Evolutionary conservation across 1,284 basidiomycete species (phyloP).

Genomic region (Hemileia vastatrix): DNA sequence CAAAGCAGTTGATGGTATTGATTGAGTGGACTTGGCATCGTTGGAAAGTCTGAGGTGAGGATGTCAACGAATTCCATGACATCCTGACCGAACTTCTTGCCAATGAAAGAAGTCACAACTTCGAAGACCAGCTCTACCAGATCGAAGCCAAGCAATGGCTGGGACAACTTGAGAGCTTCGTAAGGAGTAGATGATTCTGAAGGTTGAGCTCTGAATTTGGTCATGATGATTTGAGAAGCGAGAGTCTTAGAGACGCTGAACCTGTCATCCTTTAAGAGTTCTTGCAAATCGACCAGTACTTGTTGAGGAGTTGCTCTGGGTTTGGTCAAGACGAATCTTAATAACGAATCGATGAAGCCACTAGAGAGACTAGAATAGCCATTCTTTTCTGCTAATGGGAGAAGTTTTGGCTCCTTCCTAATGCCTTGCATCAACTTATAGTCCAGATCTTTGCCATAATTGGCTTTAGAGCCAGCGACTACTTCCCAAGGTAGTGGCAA

Average conservation of each 20-base stretch:
- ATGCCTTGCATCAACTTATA: neutral
- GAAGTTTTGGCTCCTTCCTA: neutral
- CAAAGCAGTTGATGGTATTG: neutral
- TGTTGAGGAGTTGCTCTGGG: neutral
- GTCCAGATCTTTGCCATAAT: neutral
- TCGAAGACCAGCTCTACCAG: constrained; percentile 29
- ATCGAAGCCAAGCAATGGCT: neutral
- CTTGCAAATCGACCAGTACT: neutral
- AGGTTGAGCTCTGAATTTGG: neutral
- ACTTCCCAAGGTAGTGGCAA: neutral
- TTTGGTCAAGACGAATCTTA: neutral
- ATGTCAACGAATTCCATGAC: constrained; percentile 12
- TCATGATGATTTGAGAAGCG: neutral
- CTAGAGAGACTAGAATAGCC: neutral
- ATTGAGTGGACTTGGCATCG: neutral
- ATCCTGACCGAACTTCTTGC: constrained; percentile 27
- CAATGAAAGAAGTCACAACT: constrained; percentile 26
- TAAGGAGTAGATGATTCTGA: neutral
- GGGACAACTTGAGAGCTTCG: neutral
- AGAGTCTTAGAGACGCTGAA: neutral
- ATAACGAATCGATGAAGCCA: neutral
- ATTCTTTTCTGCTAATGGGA: neutral
- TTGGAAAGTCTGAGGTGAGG: neutral
- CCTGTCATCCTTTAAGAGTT: neutral
- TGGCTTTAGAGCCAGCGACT: neutral